phyloP scores from a whole-genome alignment of 116 monocot species.

The Papilionanthe hybrid region DNA sequence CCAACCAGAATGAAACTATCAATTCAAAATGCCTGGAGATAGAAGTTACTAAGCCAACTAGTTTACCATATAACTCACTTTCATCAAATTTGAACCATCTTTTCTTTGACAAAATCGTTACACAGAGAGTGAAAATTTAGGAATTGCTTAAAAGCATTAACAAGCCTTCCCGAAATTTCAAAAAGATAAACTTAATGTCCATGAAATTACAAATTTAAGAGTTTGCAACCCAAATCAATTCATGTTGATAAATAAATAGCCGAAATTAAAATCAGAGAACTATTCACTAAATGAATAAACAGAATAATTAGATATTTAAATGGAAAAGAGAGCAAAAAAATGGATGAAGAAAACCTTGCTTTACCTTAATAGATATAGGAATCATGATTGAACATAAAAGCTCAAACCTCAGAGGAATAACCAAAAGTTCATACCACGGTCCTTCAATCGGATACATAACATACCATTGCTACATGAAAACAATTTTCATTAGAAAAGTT shows the following conservation, averaged over 20 bases:
- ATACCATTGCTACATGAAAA: slow-evolving; percentile 89
- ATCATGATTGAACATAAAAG: slow-evolving; percentile 99
- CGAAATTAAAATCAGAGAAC: background rate
- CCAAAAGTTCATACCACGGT: slow-evolving; percentile 91
- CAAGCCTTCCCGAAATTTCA: background rate
- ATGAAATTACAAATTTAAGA: background rate
- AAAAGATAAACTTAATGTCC: background rate
- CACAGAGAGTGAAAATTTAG: background rate
- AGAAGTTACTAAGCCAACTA: background rate
- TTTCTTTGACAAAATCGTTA: background rate
- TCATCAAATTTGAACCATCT: too few species aligned
- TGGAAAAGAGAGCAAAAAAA: background rate
- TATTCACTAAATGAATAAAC: background rate
- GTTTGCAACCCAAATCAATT: background rate
- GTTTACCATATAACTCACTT: too few species aligned
- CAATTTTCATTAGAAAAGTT: background rate
- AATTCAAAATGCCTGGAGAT: background rate
- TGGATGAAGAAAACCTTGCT: background rate
- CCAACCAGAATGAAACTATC: background rate
- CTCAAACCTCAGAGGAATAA: slow-evolving; percentile 94
- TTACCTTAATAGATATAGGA: slow-evolving; percentile 98
- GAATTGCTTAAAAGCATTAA: background rate
- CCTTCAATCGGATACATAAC: slow-evolving; percentile 71
- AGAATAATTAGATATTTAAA: background rate
- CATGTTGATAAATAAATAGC: background rate